phyloP scores from a whole-genome alignment of 1,284 basidiomycete species.

The Trametes pubescens region DNA sequence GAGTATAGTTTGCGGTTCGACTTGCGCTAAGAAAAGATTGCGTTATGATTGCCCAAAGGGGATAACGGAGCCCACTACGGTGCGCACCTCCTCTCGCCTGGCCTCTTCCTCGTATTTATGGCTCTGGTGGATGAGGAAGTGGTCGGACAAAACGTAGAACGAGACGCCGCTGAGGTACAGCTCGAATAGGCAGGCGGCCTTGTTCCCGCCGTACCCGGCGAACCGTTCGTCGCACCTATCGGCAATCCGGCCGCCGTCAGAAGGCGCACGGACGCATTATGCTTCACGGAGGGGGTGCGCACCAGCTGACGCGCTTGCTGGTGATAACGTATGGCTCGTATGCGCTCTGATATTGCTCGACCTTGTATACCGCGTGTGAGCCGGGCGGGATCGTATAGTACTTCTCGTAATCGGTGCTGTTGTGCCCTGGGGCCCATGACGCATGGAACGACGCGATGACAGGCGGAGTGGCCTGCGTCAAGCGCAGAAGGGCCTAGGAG shows the following conservation, averaged over 20 bases:
- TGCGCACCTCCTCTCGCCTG: slow-evolving; percentile 67
- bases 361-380: slow-evolving; percentile 76
- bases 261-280: slow-evolving; percentile 5
- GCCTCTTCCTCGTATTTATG: slow-evolving; percentile 82
- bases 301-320: slow-evolving; percentile 80
- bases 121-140: slow-evolving; percentile 87
- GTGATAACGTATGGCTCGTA: slow-evolving; percentile 89
- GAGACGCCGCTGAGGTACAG: slow-evolving; percentile 73
- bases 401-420: slow-evolving; percentile 76
- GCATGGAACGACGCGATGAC: slow-evolving; percentile 77
- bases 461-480: slow-evolving; percentile 57
- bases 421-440: slow-evolving; percentile 80
- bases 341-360: slow-evolving; percentile 76
- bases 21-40: slow-evolving; percentile 58
- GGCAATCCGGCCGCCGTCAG: slow-evolving; percentile 12
- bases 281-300: slow-evolving; percentile 27
- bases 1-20: slow-evolving; percentile 80
- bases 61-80: background rate
- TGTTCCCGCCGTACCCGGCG: slow-evolving; percentile 83
- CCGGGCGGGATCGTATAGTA: slow-evolving; percentile 64
- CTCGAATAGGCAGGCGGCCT: slow-evolving; percentile 72
- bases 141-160: slow-evolving; percentile 83
- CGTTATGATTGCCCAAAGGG: background rate
- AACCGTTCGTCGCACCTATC: slow-evolving; percentile 88
- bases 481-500: slow-evolving; percentile 59